Base-by-base conservation (phyloP, 352 stramenopile genomes). In the Globisporangium lucens region DNA sequence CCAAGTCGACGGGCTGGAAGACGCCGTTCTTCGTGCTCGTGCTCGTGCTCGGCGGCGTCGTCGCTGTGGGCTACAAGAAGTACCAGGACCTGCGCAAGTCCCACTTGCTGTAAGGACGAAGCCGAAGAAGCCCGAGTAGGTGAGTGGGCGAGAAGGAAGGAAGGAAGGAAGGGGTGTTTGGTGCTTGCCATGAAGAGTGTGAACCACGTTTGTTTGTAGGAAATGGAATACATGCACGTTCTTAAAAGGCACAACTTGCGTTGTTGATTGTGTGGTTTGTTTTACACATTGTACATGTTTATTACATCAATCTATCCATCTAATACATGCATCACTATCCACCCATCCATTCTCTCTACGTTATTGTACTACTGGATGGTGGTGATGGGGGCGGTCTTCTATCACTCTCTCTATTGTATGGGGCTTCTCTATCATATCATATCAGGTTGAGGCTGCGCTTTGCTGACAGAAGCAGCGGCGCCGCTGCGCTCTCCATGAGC, bases 61-160 rank as follows among this genome's bases (percentile, higher is more conserved):
- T 80, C 5, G 82, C 78, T n/a, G 76, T 65, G 17, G 82, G 73
- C 27, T 95, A 94, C 79, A 93, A 93, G 71, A 95, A 95, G 78
- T 95, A 95, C 79, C 85, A 95, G 70, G 83, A 94, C 63, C 71
- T 95, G 67, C 82, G 83, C 71, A 95, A 95, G 78, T 93, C 84
- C 46, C 87, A 95, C 78, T 85, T 95, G 71, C 75, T 95, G 63
- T 95, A 93, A 67, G 59, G 53, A 24, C 8, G 12, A 22, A 46
- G 65, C 27, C 56, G 62, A 64, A 56, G 5, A 8, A 43, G 17
- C 8, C 47, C 15, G 22, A n/a, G 24, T n/a, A 56, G 49, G 27
- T 30, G 22, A 30, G 9, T 8, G 27, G 27, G 38, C 2, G 4
- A 10, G 8, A 8, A 38, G 8, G 35, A 7, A 7, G 10, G 38